Conservation (phyloP, 805 yeast species). For the Starmera pachycereana region DNA sequence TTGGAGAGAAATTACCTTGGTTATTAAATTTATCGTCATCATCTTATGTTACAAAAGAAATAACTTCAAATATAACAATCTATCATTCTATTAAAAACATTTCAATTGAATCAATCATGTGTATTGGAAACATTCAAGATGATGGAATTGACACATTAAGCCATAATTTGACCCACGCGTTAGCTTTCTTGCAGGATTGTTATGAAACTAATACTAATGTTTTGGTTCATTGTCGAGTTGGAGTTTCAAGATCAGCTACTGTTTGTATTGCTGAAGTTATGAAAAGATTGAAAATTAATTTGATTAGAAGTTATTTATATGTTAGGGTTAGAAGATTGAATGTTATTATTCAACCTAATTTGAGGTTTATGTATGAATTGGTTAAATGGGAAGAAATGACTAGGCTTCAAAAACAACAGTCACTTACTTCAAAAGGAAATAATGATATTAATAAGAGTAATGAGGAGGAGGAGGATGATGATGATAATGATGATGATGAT, state of each 20-base stretch:
- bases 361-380: slow-evolving; percentile 84
- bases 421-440: not conserved
- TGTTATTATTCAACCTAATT: slow-evolving; percentile 88
- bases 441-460: not conserved
- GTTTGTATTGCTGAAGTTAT: slow-evolving; percentile 94
- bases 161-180: slow-evolving; percentile 47
- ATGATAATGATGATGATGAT: slow-evolving; percentile 2
- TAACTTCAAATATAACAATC: slow-evolving; percentile 12
- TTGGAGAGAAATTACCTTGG: slow-evolving; percentile 78
- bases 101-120: slow-evolving; percentile 29
- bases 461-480: too few relatives aligned
- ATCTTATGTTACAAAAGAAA: slow-evolving; percentile 6
- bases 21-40: slow-evolving; percentile 18
- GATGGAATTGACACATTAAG: slow-evolving; percentile 82
- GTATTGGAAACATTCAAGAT: slow-evolving; percentile 69
- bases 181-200: slow-evolving; percentile 55
- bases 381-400: slow-evolving; percentile 50
- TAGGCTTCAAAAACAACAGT: not conserved
- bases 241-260: slow-evolving; percentile 91
- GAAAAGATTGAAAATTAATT: slow-evolving; percentile 55
- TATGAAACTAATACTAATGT: slow-evolving; percentile 36
- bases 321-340: slow-evolving; percentile 87
- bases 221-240: slow-evolving; percentile 89
- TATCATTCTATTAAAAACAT: slow-evolving; percentile 6
- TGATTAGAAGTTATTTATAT: slow-evolving; percentile 74